Evolutionary conservation across 768 basidiomycete species (phyloP), one percentile per base, ranked within the genome.

Genomic region (Tephrocybe sp.): DNA sequence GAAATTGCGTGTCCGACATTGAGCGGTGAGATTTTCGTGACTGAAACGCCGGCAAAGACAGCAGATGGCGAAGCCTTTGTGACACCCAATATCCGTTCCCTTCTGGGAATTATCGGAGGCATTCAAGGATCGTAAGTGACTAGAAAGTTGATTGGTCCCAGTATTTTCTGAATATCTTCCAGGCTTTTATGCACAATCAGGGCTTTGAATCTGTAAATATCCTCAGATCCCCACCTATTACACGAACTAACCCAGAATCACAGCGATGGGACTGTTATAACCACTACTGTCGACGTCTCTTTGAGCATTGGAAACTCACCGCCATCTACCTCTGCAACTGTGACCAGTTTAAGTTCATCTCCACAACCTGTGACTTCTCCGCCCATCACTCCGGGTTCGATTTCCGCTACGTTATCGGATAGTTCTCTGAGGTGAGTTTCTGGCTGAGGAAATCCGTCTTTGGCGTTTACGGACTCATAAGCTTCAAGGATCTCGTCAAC

Each of bases 191-290:
- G 48, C 19, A 12, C 25, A 0, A 21, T 43, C 15, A 49, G 18
- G 13, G 48, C 48, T 16, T 34, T 34, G 23, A 49, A 25, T 18
- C 3, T 49, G 48, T 49, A 43, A n/a, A 7, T 8, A 30, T n/a
- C n/a, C n/a, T n/a, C n/a, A 30, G 29, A 8, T 7, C 13, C 7
- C 25, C 41, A 21, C 18, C 41, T 24, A 30, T 7, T 29, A 41
- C n/a, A 3, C 27, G 16, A 15, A 25, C 24, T n/a, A 8, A 36
- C 15, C 34, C 10, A 36, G n/a, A 36, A n/a, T 27, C 16, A 4
- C n/a, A 38, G 37, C 21, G 37, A 43, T 29, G 15, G 25, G 3
- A 27, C 24, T n/a, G 23, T 42, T 13, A 16, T 45, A 12, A 2
- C 38, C 18, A 30, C 23, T 15, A 29, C 18, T 38, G 22, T 41